Percentiles rank a stretch among this genome's conserved stretches.
Evolutionary conservation across 73 alveolate genomes (phyloP).

Genomic region (Paramecium octaurelia): DNA sequence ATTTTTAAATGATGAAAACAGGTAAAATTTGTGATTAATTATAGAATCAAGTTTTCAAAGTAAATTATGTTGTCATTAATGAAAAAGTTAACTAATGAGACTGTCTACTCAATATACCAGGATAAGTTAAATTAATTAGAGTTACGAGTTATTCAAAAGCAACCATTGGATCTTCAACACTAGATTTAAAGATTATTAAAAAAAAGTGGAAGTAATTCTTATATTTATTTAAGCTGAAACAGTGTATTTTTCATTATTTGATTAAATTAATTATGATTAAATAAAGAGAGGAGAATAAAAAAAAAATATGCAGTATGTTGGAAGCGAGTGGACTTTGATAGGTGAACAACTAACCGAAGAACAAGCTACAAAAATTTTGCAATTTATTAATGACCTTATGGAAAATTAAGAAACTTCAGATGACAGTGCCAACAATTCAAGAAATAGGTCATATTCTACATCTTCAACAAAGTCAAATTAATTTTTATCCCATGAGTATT

Average conservation of each 20-base stretch:
- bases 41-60: slow-evolving; percentile 18
- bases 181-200: slow-evolving; percentile 12
- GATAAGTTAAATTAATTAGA: background rate
- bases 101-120: background rate
- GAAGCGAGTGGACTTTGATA: slow-evolving; percentile 16
- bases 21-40: background rate
- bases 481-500: background rate
- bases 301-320: background rate
- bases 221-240: background rate
- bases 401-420: background rate
- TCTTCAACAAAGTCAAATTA: slow-evolving; percentile 28
- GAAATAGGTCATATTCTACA: slow-evolving; percentile 13
- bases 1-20: slow-evolving; percentile 4
- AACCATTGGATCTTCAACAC: background rate
- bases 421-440: background rate
- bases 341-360: background rate
- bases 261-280: background rate
- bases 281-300: background rate
- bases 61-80: background rate
- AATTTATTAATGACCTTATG: background rate
- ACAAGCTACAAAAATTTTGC: background rate
- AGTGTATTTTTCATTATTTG: background rate
- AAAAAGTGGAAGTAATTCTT: slow-evolving; percentile 17
- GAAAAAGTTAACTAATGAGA: slow-evolving; percentile 8
- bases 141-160: background rate